A percentile compares a stretch with the other conserved stretches of the same genome.
These are phyloP conservation scores for Tuber melanosporum DNA, from an alignment of 495 filamentous ascomycete genomes.

Conservation along the genomic window DNA sequence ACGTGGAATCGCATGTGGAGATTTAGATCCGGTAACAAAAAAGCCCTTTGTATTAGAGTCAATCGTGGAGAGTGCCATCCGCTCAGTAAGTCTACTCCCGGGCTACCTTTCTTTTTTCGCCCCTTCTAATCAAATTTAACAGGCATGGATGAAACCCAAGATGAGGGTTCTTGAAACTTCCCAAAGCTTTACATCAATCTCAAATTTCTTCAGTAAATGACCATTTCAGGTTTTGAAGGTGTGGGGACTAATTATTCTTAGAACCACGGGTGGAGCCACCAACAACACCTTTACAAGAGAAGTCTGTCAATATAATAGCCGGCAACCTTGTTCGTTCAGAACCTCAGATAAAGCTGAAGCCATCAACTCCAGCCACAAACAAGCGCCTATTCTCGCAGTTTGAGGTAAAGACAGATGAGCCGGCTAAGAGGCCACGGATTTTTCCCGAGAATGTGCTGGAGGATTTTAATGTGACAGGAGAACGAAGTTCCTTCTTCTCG, in stretches of 20 bases:
- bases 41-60: constrained; percentile 51
- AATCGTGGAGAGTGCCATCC: constrained; percentile 29
- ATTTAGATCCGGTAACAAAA: constrained; percentile 87
- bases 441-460: constrained; percentile 7
- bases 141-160: not conserved
- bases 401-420: constrained; percentile 19
- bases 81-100: constrained; percentile 43
- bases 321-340: constrained; percentile 17
- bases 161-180: constrained; percentile 15
- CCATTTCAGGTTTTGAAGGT: not conserved
- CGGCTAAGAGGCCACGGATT: constrained; percentile 22
- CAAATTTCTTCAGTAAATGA: not conserved
- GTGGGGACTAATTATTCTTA: not conserved
- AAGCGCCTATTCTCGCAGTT: constrained; percentile 23
- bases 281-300: constrained; percentile 17
- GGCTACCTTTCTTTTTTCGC: not conserved
- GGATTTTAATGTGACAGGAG: constrained; percentile 25
- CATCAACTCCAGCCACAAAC: constrained; percentile 17
- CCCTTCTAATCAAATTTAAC: constrained; percentile 12
- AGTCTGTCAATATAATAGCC: constrained; percentile 15
- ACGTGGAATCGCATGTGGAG: constrained; percentile 68
- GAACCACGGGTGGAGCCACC: constrained; percentile 6
- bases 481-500: constrained; percentile 33
- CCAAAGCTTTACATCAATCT: not conserved
- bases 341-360: constrained; percentile 2